Evolutionary conservation across 2,329 filamentous ascomycete genomes (phyloP).

Genomic region (Aspergillus texensis): DNA sequence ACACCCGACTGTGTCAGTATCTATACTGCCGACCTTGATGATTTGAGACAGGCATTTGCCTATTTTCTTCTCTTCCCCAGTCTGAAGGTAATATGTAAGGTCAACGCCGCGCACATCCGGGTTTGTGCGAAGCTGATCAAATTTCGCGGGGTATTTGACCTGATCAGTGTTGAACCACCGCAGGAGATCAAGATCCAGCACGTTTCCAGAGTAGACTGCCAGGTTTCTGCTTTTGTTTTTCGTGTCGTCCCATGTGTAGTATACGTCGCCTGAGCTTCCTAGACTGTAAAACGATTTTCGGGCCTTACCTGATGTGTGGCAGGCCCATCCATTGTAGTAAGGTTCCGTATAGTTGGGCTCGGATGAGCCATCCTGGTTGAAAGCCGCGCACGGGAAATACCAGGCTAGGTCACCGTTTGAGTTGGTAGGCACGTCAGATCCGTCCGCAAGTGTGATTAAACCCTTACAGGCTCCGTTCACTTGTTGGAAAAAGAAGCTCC

Average conservation of each 20-base stretch:
- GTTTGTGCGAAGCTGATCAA: constrained; percentile 76
- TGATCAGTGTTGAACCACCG: constrained; percentile 86
- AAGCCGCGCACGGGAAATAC: constrained; percentile 93
- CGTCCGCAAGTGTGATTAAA: constrained; percentile 71
- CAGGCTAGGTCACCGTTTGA: constrained; percentile 75
- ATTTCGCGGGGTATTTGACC: constrained; percentile 73
- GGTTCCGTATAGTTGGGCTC: constrained; percentile 72
- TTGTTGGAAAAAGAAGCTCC: constrained; percentile 96
- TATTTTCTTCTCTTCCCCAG: constrained; percentile 73
- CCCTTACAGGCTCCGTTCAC: constrained; percentile 97
- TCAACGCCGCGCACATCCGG: constrained; percentile 77
- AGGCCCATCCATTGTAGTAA: constrained; percentile 83
- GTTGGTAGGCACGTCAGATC: constrained; percentile 80
- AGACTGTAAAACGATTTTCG: constrained; percentile 78
- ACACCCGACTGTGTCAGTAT: constrained; percentile 94
- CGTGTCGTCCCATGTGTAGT: constrained; percentile 94
- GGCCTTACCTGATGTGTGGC: constrained; percentile 74
- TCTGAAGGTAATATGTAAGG: constrained; percentile 85
- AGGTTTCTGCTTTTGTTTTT: constrained; percentile 87
- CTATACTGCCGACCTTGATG: constrained; percentile 92
- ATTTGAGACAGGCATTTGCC: constrained; percentile 89
- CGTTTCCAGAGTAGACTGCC: constrained; percentile 90
- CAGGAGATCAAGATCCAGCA: constrained; percentile 85
- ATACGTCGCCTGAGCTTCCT: constrained; percentile 76
- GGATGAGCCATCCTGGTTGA: constrained; percentile 90